Base-by-base conservation (phyloP, 176 grass and related monocot species). In the Rhipidocladum racemiflorum region DNA sequence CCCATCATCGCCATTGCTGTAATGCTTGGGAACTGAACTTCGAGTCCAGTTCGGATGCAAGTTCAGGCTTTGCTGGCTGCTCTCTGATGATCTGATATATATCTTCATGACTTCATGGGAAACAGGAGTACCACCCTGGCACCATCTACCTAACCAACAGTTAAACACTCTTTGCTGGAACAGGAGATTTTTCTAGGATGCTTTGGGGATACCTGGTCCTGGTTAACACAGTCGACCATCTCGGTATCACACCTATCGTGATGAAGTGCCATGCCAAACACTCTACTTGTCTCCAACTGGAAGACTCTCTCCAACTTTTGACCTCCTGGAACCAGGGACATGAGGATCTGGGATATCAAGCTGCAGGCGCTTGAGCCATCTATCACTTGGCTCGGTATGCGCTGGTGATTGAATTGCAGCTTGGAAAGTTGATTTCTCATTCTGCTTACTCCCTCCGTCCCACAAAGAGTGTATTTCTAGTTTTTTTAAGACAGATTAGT, bases 1-100 rank as follows among this genome's bases (percentile, higher is more conserved):
- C 95, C 95, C 88, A 97, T 92, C 90, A 97, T 89, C 15, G 95
- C 95, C 95, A 94, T 92, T 55, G 95, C 92, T 6, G 60, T 68
- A 44, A 97, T 88, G 88, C 95, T 98, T 6, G 90, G 92, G 85
- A 93, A 90, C 16, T 69, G 92, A 9, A 61, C 78, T 73, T 87
- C 65, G 57, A 81, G 24, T 54, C 79, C 86, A n/a, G n/a, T 69
- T 72, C 65, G 9, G 70, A 51, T 18, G 34, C 35, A 21, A 62
- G 17, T 3, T 74, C 63, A 76, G 53, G 68, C 34, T 85, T 79
- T 11, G 38, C 20, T 79, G n/a, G 61, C 74, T 29, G 4, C 43
- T 20, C 50, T 53, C 39, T 65, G 7, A n/a, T 55, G 60, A 46
- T n/a, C 39, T 36, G 25, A 9, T n/a, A 65, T 32, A n/a, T n/a